Conservation (phyloP, 371 early-diverging fungal species). For the Rhizomucor miehei region DNA sequence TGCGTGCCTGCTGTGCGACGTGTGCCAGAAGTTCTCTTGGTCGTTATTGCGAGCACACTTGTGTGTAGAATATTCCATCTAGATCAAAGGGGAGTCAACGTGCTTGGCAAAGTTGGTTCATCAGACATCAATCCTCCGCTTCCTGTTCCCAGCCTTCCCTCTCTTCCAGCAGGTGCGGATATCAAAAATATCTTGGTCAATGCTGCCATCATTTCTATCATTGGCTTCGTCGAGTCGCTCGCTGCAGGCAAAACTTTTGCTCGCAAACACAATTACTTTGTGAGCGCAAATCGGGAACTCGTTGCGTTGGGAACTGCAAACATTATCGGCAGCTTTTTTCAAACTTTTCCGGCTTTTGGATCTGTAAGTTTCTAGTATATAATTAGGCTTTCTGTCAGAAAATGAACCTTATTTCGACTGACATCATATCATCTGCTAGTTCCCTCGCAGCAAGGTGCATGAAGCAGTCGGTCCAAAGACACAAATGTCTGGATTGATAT, state of each 20-base stretch:
- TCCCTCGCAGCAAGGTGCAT: slow-evolving; percentile 81
- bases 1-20: slow-evolving; percentile 40
- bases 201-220: slow-evolving; percentile 75
- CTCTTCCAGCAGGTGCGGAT: slow-evolving; percentile 43
- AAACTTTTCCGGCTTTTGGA: slow-evolving; percentile 82
- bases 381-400: slow-evolving; percentile 2
- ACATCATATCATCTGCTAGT: slow-evolving; percentile 10
- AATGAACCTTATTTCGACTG: neutral
- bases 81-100: slow-evolving; percentile 59
- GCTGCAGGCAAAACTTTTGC: slow-evolving; percentile 85
- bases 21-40: slow-evolving; percentile 81
- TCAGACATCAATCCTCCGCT: slow-evolving; percentile 29
- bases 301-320: slow-evolving; percentile 89
- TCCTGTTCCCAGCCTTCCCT: slow-evolving; percentile 53
- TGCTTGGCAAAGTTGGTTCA: slow-evolving; percentile 64
- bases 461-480: slow-evolving; percentile 80
- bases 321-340: slow-evolving; percentile 71
- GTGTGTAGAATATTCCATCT: slow-evolving; percentile 54
- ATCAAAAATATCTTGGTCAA: slow-evolving; percentile 44
- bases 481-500: slow-evolving; percentile 79
- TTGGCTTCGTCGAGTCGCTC: slow-evolving; percentile 91
- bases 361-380: slow-evolving; percentile 41
- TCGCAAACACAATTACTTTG: slow-evolving; percentile 77
- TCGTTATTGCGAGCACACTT: slow-evolving; percentile 66
- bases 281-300: slow-evolving; percentile 87